Evolutionary conservation across 2,329 filamentous ascomycete genomes (phyloP).

Genomic region (Ploettnerulaceae sp.): DNA sequence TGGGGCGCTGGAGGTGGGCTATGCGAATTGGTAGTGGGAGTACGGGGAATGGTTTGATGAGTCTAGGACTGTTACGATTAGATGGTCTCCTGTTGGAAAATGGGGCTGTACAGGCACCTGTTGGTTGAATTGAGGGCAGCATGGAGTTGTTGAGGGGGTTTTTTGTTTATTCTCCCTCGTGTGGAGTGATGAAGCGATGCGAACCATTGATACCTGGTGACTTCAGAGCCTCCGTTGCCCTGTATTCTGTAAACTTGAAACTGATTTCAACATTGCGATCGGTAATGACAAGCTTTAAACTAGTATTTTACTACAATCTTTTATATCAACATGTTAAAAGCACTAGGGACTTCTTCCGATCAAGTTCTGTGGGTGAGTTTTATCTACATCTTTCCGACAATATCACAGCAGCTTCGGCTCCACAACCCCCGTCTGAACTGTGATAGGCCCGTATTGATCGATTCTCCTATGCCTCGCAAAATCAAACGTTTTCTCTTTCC

Average conservation of each 20-base stretch:
- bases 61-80: conserved; percentile 30
- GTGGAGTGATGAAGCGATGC: too few species aligned
- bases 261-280: too few species aligned
- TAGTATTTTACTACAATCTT: too few species aligned
- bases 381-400: background rate
- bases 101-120: conserved; percentile 11
- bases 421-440: conserved; percentile 39
- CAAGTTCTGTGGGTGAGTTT: background rate
- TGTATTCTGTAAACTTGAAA: too few species aligned
- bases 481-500: conserved; percentile 44
- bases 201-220: too few species aligned
- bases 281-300: too few species aligned
- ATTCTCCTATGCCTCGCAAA: conserved; percentile 41
- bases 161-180: too few species aligned
- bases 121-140: background rate
- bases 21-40: conserved; percentile 29
- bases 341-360: too few species aligned
- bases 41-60: conserved; percentile 30
- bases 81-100: conserved; percentile 30
- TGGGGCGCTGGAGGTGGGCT: conserved; percentile 31
- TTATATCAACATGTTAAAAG: too few species aligned
- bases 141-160: background rate
- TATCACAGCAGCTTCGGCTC: conserved; percentile 34
- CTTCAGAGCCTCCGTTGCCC: too few species aligned
- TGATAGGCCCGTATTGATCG: conserved; percentile 40